These are phyloP conservation scores for Xylariaceae sp. DNA, from an alignment of 2,329 filamentous ascomycete genomes.

Conservation along the genomic window DNA sequence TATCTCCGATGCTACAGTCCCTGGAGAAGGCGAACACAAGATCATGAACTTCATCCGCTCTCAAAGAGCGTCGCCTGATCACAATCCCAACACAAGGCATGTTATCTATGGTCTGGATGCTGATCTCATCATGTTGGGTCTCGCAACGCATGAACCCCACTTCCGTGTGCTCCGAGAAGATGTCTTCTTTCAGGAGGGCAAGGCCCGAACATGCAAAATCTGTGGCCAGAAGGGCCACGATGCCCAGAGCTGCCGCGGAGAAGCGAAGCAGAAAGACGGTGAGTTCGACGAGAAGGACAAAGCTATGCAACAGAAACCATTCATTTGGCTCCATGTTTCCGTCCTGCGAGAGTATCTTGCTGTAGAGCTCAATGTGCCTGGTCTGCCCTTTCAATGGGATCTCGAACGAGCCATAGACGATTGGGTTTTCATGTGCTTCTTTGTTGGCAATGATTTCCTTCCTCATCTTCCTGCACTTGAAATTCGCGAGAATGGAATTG, in stretches of 20 bases:
- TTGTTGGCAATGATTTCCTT: constrained; percentile 97
- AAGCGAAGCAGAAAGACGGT: constrained; percentile 69
- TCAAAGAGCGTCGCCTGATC: constrained; percentile 81
- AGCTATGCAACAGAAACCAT: constrained; percentile 70
- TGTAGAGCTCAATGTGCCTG: constrained; percentile 77
- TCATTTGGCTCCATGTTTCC: constrained; percentile 96
- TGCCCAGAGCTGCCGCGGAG: constrained; percentile 75
- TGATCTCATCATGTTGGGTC: constrained; percentile 96
- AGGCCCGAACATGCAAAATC: constrained; percentile 73
- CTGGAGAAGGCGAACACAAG: constrained; percentile 97
- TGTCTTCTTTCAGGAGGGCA: constrained; percentile 87
- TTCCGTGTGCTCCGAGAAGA: constrained; percentile 96
- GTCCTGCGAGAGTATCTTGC: constrained; percentile 89
- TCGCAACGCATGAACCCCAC: constrained; percentile 95
- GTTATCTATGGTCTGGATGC: constrained; percentile 98
- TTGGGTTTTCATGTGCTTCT: constrained; percentile 99
- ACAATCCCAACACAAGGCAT: constrained; percentile 94
- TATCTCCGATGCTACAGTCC: constrained; percentile 96
- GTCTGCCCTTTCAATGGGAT: constrained; percentile 83
- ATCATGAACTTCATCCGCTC: constrained; percentile 98
- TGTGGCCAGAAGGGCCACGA: constrained; percentile 93
- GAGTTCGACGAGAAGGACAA: constrained; percentile 79
- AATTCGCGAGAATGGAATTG: constrained; percentile 94
- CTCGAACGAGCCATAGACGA: constrained; percentile 92
- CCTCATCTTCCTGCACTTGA: constrained; percentile 96